Base-by-base conservation (phyloP, 129 eudicot species). In the Saposhnikovia divaricata region DNA sequence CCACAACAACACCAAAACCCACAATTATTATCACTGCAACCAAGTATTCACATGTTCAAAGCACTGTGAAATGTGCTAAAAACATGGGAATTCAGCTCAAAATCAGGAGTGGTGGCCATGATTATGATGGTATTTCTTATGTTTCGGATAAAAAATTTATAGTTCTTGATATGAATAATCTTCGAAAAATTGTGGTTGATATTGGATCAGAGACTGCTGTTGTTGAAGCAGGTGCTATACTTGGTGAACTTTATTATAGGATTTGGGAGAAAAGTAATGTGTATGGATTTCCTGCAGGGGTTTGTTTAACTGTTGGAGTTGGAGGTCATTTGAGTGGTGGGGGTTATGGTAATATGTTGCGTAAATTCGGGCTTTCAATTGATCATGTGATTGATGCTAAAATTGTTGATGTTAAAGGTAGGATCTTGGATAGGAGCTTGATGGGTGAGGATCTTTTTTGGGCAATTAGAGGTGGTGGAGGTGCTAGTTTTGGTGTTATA, bases 401-500 rank as follows among this genome's bases (percentile, higher is more conserved):
- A 40, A 72, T 72, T 38, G 76, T 72, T 21, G 31, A 72, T 72
- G 76, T 23, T 45, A 19, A 72, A 6, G 51, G 76, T 72, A 23
- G 14, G 25, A 72, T 72, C 4, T 72, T 38, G 46, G 76, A 72
- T 39, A 72, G 76, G 76, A 40, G 15, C 9, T 15, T 10, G 25
- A 72, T 72, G 51, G 76, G 51, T 18, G 76, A 72, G 48, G 76
- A 72, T 72, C 50, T 72, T 72, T 70, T 72, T 72, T 72, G 76
- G 76, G 76, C 76, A 9, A 72, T 72, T 40, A 72, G 76, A 72
- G 76, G 76, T 19, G 76, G 76, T 21, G 76, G 76, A 13, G 76
- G 16, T 72, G 76, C 76, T 7, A 40, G 76, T 72, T 72, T 72
- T 42, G 76, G 76, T 40, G 76, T 72, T 28, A 23, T 72, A 2